Evolutionary conservation across 495 filamentous ascomycete species (phyloP), one percentile per base, ranked within the genome.

Genomic region (Talaromyces liani): DNA sequence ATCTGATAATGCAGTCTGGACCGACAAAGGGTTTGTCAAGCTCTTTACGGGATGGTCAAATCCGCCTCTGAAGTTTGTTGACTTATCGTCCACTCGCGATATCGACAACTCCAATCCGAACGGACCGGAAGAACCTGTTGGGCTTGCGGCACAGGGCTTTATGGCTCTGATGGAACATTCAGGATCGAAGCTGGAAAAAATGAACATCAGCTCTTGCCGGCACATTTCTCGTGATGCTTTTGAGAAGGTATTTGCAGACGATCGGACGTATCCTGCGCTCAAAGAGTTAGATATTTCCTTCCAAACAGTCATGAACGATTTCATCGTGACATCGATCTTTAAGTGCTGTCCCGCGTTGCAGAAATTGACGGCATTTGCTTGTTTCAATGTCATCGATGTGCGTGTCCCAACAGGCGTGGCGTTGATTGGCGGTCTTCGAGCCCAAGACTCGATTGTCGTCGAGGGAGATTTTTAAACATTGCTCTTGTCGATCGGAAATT

Each of bases 151-250:
- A 9, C 70, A 79, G 45, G 91, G 89, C 0, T 93, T 97, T 72
- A 67, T 79, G 55, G 88, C 91, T 1, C 72, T 96, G 59, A 96
- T 97, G 90, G 74, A 74, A n/a, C 92, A 96, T 69, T 96, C 92
- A 0, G 88, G 89, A 41, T 65, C 70, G 7, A 73, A 68, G 9
- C 74, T 97, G 1, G 73, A 81, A 63, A 74, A 80, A 18, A 74
- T 97, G 20, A 87, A 93, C 66, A 79, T 96, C 29, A 77, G 87
- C 14, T 91, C 86, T 7, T 96, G 92, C 69, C 86, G 92, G 24
- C 87, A 94, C 68, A 90, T 97, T 58, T 80, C 81, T 6, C 75
- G 77, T 55, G 77, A 80, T 20, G 84, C 88, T 0, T 91, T 93
- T 62, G 83, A 88, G 61, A 78, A 84, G 16, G 87, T 88, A 8